Percentiles rank a stretch among this genome's conserved stretches.
phyloP scores from a whole-genome alignment of 805 yeast species.

The Yarrowia sp. region DNA sequence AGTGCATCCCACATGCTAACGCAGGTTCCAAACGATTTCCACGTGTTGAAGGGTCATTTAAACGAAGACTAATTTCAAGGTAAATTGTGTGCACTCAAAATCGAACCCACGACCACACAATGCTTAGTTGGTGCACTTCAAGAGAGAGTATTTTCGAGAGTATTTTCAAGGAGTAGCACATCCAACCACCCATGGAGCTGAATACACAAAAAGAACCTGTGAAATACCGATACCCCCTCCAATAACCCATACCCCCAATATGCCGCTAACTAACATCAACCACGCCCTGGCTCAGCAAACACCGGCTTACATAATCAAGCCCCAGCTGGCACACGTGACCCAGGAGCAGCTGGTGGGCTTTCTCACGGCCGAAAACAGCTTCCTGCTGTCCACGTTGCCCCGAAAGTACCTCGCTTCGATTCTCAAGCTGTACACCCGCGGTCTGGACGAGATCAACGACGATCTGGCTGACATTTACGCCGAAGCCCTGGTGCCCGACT shows the following conservation, averaged over 20 bases:
- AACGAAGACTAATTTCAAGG: too few species aligned
- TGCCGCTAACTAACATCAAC: slow-evolving; percentile 11
- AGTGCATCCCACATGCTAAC: slow-evolving; percentile 3
- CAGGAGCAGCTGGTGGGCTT: slow-evolving; percentile 5
- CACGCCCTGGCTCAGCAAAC: slow-evolving; percentile 35
- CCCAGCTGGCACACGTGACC: slow-evolving; percentile 1
- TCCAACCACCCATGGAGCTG: neutral
- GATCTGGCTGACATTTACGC: slow-evolving; percentile 35
- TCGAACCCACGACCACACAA: neutral
- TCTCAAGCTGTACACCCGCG: slow-evolving; percentile 7
- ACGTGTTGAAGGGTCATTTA: too few species aligned
- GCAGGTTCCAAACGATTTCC: neutral
- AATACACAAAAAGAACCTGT: too few species aligned
- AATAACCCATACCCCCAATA: neutral
- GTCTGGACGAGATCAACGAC: slow-evolving; percentile 11
- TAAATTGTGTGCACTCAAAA: too few species aligned
- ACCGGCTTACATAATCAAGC: slow-evolving; percentile 31
- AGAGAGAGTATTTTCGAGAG: too few species aligned
- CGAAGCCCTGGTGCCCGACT: slow-evolving; percentile 15
- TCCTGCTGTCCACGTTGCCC: slow-evolving; percentile 6
- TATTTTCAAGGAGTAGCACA: too few species aligned
- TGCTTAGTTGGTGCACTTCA: too few species aligned
- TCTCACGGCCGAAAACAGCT: slow-evolving; percentile 14
- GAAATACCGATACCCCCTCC: too few species aligned
- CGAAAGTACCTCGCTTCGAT: slow-evolving; percentile 16